phyloP scores from a whole-genome alignment of 768 basidiomycete species.

The Megacollybia marginata region DNA sequence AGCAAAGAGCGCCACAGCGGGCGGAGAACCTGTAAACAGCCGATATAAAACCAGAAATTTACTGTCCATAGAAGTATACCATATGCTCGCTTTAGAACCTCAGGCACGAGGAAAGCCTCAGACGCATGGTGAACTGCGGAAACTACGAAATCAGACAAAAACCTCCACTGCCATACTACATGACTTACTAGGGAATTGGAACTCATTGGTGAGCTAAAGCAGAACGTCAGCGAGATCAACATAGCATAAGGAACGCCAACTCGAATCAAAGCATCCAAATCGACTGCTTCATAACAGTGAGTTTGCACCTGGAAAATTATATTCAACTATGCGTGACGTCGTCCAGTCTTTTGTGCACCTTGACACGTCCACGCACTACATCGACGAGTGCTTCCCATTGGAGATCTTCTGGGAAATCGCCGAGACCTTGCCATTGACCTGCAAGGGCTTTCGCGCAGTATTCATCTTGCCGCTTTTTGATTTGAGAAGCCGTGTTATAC shows the following conservation, averaged over 20 bases:
- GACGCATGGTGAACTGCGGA: conserved; percentile 75
- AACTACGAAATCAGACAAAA: conserved; percentile 19
- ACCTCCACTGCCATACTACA: no score
- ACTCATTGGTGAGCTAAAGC: conserved; percentile 49
- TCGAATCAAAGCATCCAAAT: conserved; percentile 61
- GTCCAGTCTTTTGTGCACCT: conserved; percentile 26
- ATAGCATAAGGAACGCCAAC: conserved; percentile 22
- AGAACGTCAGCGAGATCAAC: neutral
- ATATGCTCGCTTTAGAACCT: conserved; percentile 63
- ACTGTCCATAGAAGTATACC: conserved; percentile 21
- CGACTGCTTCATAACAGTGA: conserved; percentile 55
- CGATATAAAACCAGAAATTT: neutral
- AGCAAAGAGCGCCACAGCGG: conserved; percentile 77
- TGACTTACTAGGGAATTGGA: conserved; percentile 42
- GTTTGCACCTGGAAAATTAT: conserved; percentile 33
- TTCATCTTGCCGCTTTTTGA: conserved; percentile 58
- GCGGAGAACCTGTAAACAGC: conserved; percentile 43
- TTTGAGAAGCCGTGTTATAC: conserved; percentile 51
- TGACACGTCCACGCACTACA: conserved; percentile 67
- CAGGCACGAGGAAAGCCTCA: conserved; percentile 77
- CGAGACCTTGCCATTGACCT: conserved; percentile 41
- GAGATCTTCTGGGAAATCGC: conserved; percentile 56
- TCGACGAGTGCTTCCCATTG: conserved; percentile 74
- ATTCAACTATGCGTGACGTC: neutral
- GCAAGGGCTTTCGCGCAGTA: conserved; percentile 46